Evolutionary conservation across 257 asterid species (phyloP).

Genomic region (Thymus quinquecostatus): DNA sequence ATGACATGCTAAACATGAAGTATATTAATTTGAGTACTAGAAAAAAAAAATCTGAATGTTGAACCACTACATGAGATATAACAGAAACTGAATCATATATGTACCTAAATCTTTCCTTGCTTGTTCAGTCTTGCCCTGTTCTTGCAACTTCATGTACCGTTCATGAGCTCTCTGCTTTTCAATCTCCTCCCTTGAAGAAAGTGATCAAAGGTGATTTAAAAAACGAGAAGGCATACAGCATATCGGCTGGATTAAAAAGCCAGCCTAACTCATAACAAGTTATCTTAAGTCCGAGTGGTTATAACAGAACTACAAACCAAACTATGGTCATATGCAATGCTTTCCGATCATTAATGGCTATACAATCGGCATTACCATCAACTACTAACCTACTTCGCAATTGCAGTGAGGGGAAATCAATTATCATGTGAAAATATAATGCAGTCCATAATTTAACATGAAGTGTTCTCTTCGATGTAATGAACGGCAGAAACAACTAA

Average conservation of each 20-base stretch:
- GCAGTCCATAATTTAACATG: neutral
- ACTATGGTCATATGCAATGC: neutral
- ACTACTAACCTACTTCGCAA: neutral
- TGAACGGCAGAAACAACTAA: conserved; percentile 3
- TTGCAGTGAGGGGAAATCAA: neutral
- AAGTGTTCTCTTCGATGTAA: neutral
- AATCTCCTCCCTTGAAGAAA: conserved; percentile 74
- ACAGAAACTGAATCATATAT: too few relatives aligned
- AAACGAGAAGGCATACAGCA: neutral
- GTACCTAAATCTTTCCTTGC: conserved; percentile 93
- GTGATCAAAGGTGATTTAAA: neutral
- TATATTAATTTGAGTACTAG: neutral
- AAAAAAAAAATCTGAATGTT: neutral
- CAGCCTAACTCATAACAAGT: neutral
- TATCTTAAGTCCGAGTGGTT: neutral
- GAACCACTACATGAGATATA: too few relatives aligned
- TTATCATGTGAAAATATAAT: neutral
- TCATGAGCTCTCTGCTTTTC: conserved; percentile 92
- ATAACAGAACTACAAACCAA: neutral
- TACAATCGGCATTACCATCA: neutral
- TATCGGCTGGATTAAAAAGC: neutral
- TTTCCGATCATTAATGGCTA: neutral
- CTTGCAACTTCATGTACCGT: conserved; percentile 97
- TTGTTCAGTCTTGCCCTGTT: conserved; percentile 95
- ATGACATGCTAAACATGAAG: neutral